Evolutionary conservation across 257 asterid species (phyloP), one percentile per base, ranked within the genome.

Genomic region (Nicotiana benthamiana): DNA sequence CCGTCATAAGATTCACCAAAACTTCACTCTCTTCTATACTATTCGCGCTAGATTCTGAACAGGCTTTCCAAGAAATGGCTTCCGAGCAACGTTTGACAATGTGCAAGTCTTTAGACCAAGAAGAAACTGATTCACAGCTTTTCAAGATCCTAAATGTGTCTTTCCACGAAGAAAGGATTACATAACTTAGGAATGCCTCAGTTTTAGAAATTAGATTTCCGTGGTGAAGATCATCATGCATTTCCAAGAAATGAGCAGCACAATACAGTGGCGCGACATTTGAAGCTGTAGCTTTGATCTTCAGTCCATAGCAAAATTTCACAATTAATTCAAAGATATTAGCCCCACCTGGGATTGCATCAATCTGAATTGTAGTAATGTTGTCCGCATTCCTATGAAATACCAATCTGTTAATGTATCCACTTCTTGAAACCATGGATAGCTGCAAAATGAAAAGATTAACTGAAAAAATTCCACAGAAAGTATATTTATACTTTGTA

Each of bases 161-260:
- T 67, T 84, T 80, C 89, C 89, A 84, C 2, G 85, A 84, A 12
- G 86, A 82, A 15, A 86, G 76, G 18, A 86, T 60, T 62, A 83
- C 30, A 26, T 62, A 80, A 66, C 83, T 84, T 24, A 84, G 27
- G 75, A 86, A 84, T 26, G 80, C 64, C 80, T 84, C 84, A 10
- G 87, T 78, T 80, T 79, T 75, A 1, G 82, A 79, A 40, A 84
- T 66, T 18, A 86, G 77, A 53, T 84, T 86, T 66, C 86, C 89
- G 0, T 65, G 84, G 32, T 75, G 22, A 18, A 75, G 75, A 43
- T 82, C 84, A 48, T 86, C 87, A 53, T 63, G 82, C 87, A 86
- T 86, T 84, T 84, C 84, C 63, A 86, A 43, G 81, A 83, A 82
- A 56, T 86, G 83, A 36, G 84, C 85, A 3, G 89, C 87, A 75